Conservation (phyloP, 176 grass and related monocot species). For the Sorghum bicolor region Sorghum_bicolor_NCBIv3 NC_012872.2:3532501-3533000, state of each 20-base stretch:
- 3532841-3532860: too few relatives aligned
- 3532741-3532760: neutral
- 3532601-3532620: neutral
- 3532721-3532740: neutral
- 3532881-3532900: too few relatives aligned
- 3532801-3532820: too few relatives aligned
- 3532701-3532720: neutral
- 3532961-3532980: too few relatives aligned
- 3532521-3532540: slow-evolving; percentile 24
- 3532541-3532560: neutral
- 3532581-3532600: neutral
- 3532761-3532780: neutral
- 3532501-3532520: slow-evolving; percentile 26
- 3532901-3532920: too few relatives aligned
- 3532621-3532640: slow-evolving; percentile 1
- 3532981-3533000: too few relatives aligned
- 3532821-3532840: too few relatives aligned
- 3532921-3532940: too few relatives aligned
- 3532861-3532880: too few relatives aligned
- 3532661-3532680: neutral
- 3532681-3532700: neutral
- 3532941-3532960: too few relatives aligned
- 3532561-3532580: neutral
- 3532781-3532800: too few relatives aligned
- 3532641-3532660: neutral